Conservation (phyloP, 306 rosid genomes). For the Lathyrus tuberosus region DNA sequence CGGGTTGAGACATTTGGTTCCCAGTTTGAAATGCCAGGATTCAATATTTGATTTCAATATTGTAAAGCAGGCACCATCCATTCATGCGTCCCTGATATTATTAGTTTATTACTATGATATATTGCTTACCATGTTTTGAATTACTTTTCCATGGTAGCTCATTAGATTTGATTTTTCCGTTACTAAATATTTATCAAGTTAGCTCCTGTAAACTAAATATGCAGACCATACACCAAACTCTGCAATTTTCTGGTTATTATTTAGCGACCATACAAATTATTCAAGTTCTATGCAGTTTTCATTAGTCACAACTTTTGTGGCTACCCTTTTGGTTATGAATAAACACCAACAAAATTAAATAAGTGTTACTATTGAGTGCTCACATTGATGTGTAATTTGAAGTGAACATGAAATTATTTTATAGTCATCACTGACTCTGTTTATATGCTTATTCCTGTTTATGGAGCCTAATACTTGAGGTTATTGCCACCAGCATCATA, state of each 20-base stretch:
- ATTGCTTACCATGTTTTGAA: slow-evolving; percentile 35
- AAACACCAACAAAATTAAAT: slow-evolving; percentile 30
- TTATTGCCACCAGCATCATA: neutral
- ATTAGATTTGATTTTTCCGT: neutral
- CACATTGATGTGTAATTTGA: neutral
- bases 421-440: slow-evolving; percentile 2
- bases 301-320: slow-evolving; percentile 17
- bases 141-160: slow-evolving; percentile 35
- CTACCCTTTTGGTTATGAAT: slow-evolving; percentile 32
- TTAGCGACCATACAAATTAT: slow-evolving; percentile 37
- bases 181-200: neutral
- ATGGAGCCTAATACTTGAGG: slow-evolving; percentile 5
- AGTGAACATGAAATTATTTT: slow-evolving; percentile 7
- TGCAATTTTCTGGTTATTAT: neutral
- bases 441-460: slow-evolving; percentile 18
- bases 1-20: slow-evolving; percentile 74
- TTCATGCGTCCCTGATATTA: neutral
- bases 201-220: slow-evolving; percentile 41
- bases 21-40: slow-evolving; percentile 85
- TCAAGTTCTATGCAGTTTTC: slow-evolving; percentile 8
- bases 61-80: slow-evolving; percentile 12
- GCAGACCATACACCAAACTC: slow-evolving; percentile 30
- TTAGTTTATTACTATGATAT: neutral
- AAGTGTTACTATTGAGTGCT: neutral
- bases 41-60: slow-evolving; percentile 51